Percentiles rank a stretch among this genome's conserved stretches.
phyloP scores from a whole-genome alignment of 352 stramenopile genomes.

The Globisporangium iwayamae region DNA sequence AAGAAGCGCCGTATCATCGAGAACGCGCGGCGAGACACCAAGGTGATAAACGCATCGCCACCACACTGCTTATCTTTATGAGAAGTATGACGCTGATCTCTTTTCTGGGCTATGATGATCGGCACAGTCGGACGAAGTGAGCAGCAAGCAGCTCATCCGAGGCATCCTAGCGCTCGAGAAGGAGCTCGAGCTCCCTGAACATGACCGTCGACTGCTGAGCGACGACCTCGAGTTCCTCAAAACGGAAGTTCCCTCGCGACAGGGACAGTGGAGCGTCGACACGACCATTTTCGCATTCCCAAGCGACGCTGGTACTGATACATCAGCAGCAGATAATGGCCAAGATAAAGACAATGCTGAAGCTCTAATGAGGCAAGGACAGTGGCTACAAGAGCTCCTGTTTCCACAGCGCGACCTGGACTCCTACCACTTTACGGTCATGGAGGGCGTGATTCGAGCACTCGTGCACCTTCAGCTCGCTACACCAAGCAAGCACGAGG shows the following conservation, averaged over 20 bases:
- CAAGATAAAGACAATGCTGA: neutral
- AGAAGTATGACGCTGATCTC: neutral
- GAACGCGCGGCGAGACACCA: slow-evolving; percentile 43
- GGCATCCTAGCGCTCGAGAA: slow-evolving; percentile 32
- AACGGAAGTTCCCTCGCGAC: slow-evolving; percentile 24
- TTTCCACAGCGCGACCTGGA: slow-evolving; percentile 38
- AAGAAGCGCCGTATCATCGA: slow-evolving; percentile 67
- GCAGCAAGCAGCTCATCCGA: slow-evolving; percentile 47
- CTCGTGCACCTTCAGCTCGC: slow-evolving; percentile 43
- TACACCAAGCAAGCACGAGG: slow-evolving; percentile 24
- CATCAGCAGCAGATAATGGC: neutral
- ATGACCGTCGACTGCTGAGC: slow-evolving; percentile 30
- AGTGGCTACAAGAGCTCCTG: slow-evolving; percentile 19
- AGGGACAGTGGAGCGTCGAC: slow-evolving; percentile 56
- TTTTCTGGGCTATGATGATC: neutral
- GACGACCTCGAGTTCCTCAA: slow-evolving; percentile 40
- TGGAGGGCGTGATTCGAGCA: slow-evolving; percentile 32
- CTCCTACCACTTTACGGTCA: slow-evolving; percentile 37
- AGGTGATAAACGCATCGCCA: slow-evolving; percentile 13
- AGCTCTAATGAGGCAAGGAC: neutral
- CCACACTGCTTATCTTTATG: neutral
- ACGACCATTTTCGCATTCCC: slow-evolving; percentile 24
- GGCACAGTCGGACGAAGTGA: slow-evolving; percentile 28
- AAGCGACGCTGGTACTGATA: neutral
- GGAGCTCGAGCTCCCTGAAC: slow-evolving; percentile 30